These are phyloP conservation scores for Sporisorium iseilematis-ciliati DNA, from an alignment of 1,284 basidiomycete genomes.

Conservation along the genomic window DNA sequence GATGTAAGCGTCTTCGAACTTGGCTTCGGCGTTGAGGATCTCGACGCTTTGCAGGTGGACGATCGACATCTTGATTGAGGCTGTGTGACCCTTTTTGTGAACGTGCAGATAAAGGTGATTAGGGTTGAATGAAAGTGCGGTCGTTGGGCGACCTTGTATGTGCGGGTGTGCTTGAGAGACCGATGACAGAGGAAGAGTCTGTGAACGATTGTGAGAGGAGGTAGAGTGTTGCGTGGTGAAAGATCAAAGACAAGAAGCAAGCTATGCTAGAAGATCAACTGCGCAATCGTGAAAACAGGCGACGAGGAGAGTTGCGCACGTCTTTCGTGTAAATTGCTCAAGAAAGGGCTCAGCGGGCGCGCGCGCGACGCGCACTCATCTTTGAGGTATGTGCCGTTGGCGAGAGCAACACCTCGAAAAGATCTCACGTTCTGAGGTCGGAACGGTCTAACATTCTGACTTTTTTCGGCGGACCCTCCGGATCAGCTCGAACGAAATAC, in stretches of 20 bases:
- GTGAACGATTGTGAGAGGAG: not conserved
- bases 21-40: constrained; percentile 65
- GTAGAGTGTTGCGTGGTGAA: not conserved
- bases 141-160: not conserved
- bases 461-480: not conserved
- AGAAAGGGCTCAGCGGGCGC: not conserved
- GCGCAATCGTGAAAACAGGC: no score
- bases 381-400: constrained; percentile 2
- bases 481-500: no score
- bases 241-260: not conserved
- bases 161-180: not conserved
- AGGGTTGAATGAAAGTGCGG: not conserved
- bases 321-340: constrained; percentile 4
- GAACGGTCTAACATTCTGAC: constrained; percentile 1
- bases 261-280: constrained; percentile 1
- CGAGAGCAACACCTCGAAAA: constrained; percentile 14
- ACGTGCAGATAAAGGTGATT: not conserved
- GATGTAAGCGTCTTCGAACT: constrained; percentile 80
- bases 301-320: constrained; percentile 1
- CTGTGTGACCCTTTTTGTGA: not conserved
- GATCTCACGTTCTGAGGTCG: not conserved
- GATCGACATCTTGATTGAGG: constrained; percentile 61
- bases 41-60: constrained; percentile 67
- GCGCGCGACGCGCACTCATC: constrained; percentile 14
- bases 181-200: no score